Conservation (phyloP, 352 stramenopile species). For the Globisporangium ultimum region DNA sequence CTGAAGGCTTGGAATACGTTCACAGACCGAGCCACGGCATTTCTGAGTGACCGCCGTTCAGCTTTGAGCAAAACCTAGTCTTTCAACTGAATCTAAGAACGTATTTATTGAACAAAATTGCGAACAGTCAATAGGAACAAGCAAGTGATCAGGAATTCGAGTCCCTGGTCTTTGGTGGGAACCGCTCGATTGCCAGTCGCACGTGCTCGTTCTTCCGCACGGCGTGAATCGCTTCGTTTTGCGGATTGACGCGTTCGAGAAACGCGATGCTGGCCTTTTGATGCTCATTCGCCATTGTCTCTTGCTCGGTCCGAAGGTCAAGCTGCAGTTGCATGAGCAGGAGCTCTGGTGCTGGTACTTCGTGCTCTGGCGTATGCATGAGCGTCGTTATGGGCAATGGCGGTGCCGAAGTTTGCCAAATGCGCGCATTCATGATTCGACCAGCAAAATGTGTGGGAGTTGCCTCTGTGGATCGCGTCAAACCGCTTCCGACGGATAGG, state of each 20-base stretch:
- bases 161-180: conserved; percentile 1
- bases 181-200: conserved; percentile 5
- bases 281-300: neutral
- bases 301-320: neutral
- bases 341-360: neutral
- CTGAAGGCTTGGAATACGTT: conserved; percentile 1
- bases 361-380: neutral
- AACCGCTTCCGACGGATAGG: conserved; percentile 25
- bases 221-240: no score
- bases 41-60: neutral
- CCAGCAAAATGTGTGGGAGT: conserved; percentile 5
- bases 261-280: neutral
- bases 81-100: no score
- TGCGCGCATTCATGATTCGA: conserved; percentile 5
- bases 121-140: neutral
- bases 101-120: no score
- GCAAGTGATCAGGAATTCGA: neutral
- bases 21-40: neutral
- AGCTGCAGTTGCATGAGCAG: conserved; percentile 7
- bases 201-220: neutral
- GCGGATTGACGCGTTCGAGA: no score
- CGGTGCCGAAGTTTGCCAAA: neutral
- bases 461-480: conserved; percentile 13
- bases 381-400: neutral
- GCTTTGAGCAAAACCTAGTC: no score